phyloP scores from a whole-genome alignment of 164 flowering plant genomes.

The Akebia trifoliata region DNA sequence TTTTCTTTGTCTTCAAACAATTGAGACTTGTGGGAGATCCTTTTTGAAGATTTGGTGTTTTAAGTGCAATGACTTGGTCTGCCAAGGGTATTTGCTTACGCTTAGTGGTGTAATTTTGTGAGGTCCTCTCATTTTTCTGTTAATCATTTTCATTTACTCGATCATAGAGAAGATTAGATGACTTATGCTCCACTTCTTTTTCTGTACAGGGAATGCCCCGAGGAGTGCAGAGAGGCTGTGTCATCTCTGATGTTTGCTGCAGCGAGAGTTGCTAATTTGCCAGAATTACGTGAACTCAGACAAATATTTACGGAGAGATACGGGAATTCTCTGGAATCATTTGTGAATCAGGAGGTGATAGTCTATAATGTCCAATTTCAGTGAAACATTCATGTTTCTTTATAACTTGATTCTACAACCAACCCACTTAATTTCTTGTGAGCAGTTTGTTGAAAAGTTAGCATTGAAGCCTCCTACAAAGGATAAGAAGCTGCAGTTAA shows the following conservation, averaged over 20 bases:
- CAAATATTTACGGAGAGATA: slow-evolving; percentile 64
- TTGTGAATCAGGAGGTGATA: slow-evolving; percentile 59
- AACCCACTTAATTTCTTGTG: slow-evolving; percentile 7
- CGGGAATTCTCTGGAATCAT: slow-evolving; percentile 50
- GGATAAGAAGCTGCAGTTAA: slow-evolving; percentile 55
- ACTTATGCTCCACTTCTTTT: not conserved
- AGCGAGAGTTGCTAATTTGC: slow-evolving; percentile 83
- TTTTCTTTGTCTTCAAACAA: too few species aligned
- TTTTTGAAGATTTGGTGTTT: too few species aligned
- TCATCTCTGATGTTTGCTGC: slow-evolving; percentile 87
- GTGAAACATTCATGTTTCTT: not conserved
- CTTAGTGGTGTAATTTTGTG: too few species aligned
- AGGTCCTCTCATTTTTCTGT: too few species aligned
- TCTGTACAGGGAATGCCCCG: slow-evolving; percentile 74
- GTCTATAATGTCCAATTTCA: too few species aligned
- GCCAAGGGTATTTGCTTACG: too few species aligned
- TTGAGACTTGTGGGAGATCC: too few species aligned
- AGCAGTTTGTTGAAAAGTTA: slow-evolving; percentile 41
- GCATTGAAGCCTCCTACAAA: slow-evolving; percentile 34
- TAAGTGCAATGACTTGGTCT: too few species aligned
- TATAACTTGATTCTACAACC: not conserved
- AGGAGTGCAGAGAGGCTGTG: slow-evolving; percentile 71
- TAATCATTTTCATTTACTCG: too few species aligned
- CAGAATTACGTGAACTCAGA: slow-evolving; percentile 85
- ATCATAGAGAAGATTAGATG: too few species aligned